Evolutionary conservation across 306 rosid genomes (phyloP), one percentile per base, ranked within the genome.

Genomic region (Citrullus mucosospermus): DNA sequence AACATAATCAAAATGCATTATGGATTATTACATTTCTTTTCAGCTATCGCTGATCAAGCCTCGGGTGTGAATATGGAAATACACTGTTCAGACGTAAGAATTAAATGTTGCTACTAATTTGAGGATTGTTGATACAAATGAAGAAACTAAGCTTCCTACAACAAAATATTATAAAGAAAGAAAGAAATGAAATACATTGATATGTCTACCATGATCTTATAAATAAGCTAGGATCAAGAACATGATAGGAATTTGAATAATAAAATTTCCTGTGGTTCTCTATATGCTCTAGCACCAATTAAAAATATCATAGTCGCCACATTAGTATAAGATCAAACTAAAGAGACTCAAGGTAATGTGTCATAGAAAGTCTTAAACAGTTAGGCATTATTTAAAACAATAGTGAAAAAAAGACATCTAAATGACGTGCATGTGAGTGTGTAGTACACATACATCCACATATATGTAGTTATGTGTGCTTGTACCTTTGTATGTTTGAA

Each of bases 1-100:
- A 83, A 75, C 60, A 80, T 70, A 81, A 70, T 69, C 59, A 54
- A 81, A 81, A 38, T 50, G 57, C 59, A 69, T 2, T 84, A 69
- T 61, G 44, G 50, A 46, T 34, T 50, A 78, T 30, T 18, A 13
- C 20, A 7, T 55, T 8, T 34, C 8, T 16, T 81, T 28, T 70
- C 0, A 3, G 54, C 16, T 48, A 12, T 48, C 44, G 17, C 25
- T 12, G 4, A 15, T 44, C 16, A 4, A 72, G 6, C 28, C 13
- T 16, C n/a, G 28, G 8, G 60, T 25, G 39, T 15, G 44, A 72
- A 15, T 50, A 50, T 72, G 77, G 44, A 72, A 72, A 72, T 72
- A 48, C 14, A 72, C 5, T 50, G 77, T 48, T 48, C 41, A 28
- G 44, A 15, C 17, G 14, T 68, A 68, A 68, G 9, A 72, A 72